Conservation (phyloP, 2,329 filamentous ascomycete species). For the Lasiodiplodia sp. region DNA sequence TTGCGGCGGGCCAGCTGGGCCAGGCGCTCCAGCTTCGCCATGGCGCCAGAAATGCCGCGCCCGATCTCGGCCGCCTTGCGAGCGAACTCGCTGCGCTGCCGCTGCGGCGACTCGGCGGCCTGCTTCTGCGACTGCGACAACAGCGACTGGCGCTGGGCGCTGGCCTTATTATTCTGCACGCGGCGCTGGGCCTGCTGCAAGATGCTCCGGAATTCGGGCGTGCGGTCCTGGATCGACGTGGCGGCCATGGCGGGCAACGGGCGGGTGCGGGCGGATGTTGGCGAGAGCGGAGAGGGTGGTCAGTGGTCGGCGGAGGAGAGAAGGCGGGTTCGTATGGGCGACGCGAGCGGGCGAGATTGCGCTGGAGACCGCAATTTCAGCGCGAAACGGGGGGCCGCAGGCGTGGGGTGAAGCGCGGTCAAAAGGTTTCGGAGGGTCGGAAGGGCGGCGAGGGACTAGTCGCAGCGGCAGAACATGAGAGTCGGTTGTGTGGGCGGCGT, state of each 20-base stretch:
- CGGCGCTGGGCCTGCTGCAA: constrained; percentile 83
- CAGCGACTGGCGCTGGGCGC: constrained; percentile 81
- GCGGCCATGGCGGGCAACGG: constrained; percentile 45
- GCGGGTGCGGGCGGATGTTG: constrained; percentile 22
- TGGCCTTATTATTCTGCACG: constrained; percentile 76
- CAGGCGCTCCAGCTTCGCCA: constrained; percentile 92
- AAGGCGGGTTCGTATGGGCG: background rate
- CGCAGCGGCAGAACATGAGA: constrained; percentile 1
- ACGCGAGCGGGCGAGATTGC: constrained; percentile 4
- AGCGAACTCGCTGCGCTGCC: constrained; percentile 85
- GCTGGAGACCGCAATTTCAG: constrained; percentile 20
- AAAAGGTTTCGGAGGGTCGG: background rate
- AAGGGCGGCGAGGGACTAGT: background rate
- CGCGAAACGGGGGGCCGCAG: constrained; percentile 6
- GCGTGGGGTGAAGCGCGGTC: background rate
- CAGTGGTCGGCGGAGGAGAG: constrained; percentile 17
- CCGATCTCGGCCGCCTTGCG: constrained; percentile 91
- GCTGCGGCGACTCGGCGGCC: constrained; percentile 43
- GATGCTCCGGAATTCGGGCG: constrained; percentile 92
- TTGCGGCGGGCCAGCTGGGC: constrained; percentile 95
- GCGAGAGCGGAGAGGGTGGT: constrained; percentile 24
- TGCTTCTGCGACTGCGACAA: constrained; percentile 72
- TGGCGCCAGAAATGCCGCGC: constrained; percentile 86
- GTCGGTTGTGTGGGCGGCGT: background rate
- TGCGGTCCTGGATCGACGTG: constrained; percentile 92